phyloP scores from a whole-genome alignment of 768 basidiomycete genomes.

The Leccinum boreale region DNA sequence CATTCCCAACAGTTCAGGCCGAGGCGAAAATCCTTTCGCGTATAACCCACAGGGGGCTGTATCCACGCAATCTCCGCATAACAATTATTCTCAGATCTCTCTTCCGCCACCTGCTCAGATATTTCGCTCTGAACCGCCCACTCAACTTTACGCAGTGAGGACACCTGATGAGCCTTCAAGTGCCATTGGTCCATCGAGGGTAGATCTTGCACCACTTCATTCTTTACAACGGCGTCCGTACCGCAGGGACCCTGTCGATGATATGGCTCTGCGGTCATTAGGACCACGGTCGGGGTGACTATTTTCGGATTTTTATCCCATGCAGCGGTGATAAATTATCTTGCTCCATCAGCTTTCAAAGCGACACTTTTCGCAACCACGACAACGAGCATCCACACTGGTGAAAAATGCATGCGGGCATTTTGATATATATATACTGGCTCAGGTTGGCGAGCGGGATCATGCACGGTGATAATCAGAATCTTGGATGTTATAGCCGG shows the following conservation, averaged over 20 bases:
- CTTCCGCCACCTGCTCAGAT: conserved; percentile 34
- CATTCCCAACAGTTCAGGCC: neutral
- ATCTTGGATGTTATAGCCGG: neutral
- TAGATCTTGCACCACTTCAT: conserved; percentile 57
- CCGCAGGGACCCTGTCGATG: conserved; percentile 59
- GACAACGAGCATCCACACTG: conserved; percentile 2
- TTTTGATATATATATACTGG: neutral
- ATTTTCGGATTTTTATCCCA: conserved; percentile 18
- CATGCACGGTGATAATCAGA: neutral
- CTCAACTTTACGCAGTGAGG: conserved; percentile 30
- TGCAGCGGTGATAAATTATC: conserved; percentile 22
- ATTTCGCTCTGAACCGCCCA: conserved; percentile 24
- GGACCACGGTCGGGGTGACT: conserved; percentile 37
- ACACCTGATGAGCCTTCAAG: conserved; percentile 17
- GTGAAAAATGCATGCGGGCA: conserved; percentile 3
- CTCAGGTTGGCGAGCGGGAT: neutral
- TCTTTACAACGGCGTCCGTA: conserved; percentile 57
- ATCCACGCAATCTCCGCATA: conserved; percentile 10
- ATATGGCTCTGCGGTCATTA: conserved; percentile 53
- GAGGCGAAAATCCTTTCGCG: conserved; percentile 3
- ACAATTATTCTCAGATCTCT: conserved; percentile 21
- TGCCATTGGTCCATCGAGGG: conserved; percentile 26
- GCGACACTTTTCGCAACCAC: conserved; percentile 7
- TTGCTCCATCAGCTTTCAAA: conserved; percentile 15
- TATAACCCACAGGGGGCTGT: conserved; percentile 9